Evolutionary conservation across 768 basidiomycete species (phyloP).

Genomic region (Trametes cingulata): DNA sequence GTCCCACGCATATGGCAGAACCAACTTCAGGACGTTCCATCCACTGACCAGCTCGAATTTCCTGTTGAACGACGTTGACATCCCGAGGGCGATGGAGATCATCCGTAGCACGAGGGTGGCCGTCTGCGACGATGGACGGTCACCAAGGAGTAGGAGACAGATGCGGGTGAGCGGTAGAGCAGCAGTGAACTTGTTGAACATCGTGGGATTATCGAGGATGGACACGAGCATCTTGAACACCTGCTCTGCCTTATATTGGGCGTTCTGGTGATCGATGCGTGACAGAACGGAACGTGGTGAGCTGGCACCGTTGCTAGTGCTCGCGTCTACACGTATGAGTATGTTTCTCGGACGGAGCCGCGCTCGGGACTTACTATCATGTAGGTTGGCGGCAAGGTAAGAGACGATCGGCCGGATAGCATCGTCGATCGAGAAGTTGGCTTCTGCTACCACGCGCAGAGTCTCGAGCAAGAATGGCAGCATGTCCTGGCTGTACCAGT

Average conservation of each 20-base stretch:
- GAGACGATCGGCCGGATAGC: slow-evolving; percentile 84
- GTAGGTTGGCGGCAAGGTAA: slow-evolving; percentile 80
- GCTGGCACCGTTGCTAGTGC: slow-evolving; percentile 17
- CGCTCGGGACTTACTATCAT: slow-evolving; percentile 67
- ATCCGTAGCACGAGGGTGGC: slow-evolving; percentile 61
- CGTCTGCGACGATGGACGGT: slow-evolving; percentile 62
- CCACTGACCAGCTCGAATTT: slow-evolving; percentile 88
- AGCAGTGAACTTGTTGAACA: slow-evolving; percentile 65
- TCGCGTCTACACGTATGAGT: slow-evolving; percentile 4
- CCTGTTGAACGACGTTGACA: slow-evolving; percentile 64
- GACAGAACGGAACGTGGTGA: slow-evolving; percentile 60
- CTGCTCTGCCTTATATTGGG: slow-evolving; percentile 63
- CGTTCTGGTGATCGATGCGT: slow-evolving; percentile 49
- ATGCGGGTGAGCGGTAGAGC: slow-evolving; percentile 80
- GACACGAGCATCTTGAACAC: slow-evolving; percentile 67
- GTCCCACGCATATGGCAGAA: slow-evolving; percentile 71
- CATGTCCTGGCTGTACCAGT: slow-evolving; percentile 67
- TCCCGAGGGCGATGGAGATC: slow-evolving; percentile 54
- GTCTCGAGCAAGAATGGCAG: slow-evolving; percentile 54
- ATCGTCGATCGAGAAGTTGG: slow-evolving; percentile 71
- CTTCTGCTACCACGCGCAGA: slow-evolving; percentile 58
- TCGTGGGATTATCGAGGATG: slow-evolving; percentile 53
- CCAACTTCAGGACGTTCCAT: slow-evolving; percentile 72
- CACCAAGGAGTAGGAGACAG: slow-evolving; percentile 75
- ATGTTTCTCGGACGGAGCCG: too few species aligned